Conservation (phyloP, 73 alveolate species). For the Chromera velia region DNA sequence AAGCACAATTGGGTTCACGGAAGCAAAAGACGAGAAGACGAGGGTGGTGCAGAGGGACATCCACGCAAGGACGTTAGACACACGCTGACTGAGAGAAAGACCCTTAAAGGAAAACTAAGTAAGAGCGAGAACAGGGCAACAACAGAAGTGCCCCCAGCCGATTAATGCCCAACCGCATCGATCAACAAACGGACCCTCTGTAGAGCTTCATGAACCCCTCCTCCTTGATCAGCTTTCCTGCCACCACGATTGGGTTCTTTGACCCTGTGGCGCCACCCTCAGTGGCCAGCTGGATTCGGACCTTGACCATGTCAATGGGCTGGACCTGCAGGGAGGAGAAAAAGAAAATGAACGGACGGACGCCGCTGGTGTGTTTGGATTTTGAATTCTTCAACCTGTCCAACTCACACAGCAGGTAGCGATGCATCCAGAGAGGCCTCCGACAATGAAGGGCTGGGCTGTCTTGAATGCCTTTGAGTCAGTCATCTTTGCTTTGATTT, state of each 20-base stretch:
- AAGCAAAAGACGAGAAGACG: too few species aligned
- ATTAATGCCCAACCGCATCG: too few species aligned
- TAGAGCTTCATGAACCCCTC: slow-evolving; percentile 64
- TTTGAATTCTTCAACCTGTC: not conserved
- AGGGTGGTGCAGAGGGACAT: too few species aligned
- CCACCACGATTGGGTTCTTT: slow-evolving; percentile 55
- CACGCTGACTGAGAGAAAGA: too few species aligned
- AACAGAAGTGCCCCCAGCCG: too few species aligned
- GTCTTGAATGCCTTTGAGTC: not conserved
- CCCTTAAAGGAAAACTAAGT: too few species aligned
- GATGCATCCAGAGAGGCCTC: slow-evolving; percentile 71
- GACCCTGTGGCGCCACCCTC: slow-evolving; percentile 49
- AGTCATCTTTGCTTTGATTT: too few species aligned
- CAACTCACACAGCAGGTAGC: slow-evolving; percentile 54
- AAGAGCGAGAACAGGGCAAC: too few species aligned
- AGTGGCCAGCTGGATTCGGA: slow-evolving; percentile 50
- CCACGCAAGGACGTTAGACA: too few species aligned
- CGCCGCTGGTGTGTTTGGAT: not conserved
- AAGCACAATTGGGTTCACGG: too few species aligned
- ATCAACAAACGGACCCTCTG: too few species aligned
- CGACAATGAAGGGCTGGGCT: slow-evolving; percentile 47
- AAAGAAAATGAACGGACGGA: not conserved
- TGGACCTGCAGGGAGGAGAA: slow-evolving; percentile 8
- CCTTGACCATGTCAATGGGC: slow-evolving; percentile 71
- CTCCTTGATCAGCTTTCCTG: slow-evolving; percentile 52